These are phyloP conservation scores for Basipetospora chlamydospora DNA, from an alignment of 2,329 filamentous ascomycete species.

Conservation along the genomic window DNA sequence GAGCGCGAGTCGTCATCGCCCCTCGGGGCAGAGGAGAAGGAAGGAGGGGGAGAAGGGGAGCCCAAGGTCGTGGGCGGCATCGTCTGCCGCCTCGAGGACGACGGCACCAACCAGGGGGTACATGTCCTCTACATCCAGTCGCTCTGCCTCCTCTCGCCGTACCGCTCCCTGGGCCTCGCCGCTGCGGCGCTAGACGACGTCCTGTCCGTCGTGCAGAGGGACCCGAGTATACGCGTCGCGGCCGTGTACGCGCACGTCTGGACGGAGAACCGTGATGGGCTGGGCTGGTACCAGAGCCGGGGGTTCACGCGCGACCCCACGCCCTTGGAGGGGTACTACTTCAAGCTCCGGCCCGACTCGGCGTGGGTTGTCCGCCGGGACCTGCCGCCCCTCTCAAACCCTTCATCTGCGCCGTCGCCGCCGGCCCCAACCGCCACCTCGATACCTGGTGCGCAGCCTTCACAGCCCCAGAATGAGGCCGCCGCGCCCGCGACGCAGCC, in stretches of 20 bases:
- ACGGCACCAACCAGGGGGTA: conserved; percentile 9
- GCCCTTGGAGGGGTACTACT: conserved; percentile 44
- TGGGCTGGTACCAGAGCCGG: conserved; percentile 46
- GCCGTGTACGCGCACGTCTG: conserved; percentile 52
- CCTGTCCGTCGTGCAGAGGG: conserved; percentile 21
- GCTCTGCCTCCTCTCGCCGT: conserved; percentile 47
- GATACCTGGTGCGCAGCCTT: conserved; percentile 3
- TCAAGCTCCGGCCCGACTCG: conserved; percentile 43
- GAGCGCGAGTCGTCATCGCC: conserved; percentile 19
- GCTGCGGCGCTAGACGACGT: conserved; percentile 41
- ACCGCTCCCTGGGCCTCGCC: conserved; percentile 44
- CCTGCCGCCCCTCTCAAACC: conserved; percentile 15
- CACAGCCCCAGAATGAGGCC: too few relatives aligned
- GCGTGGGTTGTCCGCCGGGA: conserved; percentile 43
- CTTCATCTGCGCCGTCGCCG: conserved; percentile 8
- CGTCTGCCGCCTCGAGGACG: conserved; percentile 43
- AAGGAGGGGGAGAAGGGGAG: too few relatives aligned
- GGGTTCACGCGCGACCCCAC: conserved; percentile 37
- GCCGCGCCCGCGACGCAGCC: too few relatives aligned
- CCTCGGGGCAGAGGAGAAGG: conserved; percentile 8
- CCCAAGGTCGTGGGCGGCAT: conserved; percentile 45
- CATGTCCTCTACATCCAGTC: conserved; percentile 50
- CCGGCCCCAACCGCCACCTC: conserved; percentile 8
- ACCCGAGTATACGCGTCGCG: conserved; percentile 22
- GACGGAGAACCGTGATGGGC: conserved; percentile 49